These are phyloP conservation scores for Antrodiella citrinella DNA, from an alignment of 768 basidiomycete genomes.

Conservation along the genomic window DNA sequence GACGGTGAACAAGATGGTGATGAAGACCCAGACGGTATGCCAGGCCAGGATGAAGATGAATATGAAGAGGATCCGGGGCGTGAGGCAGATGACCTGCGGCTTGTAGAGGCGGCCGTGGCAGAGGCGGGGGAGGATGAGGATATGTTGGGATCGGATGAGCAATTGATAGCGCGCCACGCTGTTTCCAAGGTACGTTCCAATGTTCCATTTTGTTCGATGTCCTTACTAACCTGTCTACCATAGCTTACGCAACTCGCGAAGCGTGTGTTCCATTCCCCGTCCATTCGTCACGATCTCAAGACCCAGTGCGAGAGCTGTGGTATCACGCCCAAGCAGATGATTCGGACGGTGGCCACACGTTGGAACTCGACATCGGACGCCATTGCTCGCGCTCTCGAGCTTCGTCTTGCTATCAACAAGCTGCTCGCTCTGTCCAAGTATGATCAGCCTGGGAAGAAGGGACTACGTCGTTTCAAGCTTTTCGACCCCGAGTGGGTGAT, in stretches of 20 bases:
- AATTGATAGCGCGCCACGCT: too few species aligned
- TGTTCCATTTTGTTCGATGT: too few species aligned
- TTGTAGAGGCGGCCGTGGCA: background rate
- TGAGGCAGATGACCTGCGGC: constrained; percentile 5
- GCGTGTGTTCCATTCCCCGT: constrained; percentile 8
- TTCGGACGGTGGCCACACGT: constrained; percentile 11
- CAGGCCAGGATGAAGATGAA: too few species aligned
- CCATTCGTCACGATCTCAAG: constrained; percentile 14
- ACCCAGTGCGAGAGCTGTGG: background rate
- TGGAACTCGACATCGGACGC: constrained; percentile 21
- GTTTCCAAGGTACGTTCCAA: too few species aligned
- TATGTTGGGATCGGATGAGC: constrained; percentile 10
- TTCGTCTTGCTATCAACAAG: constrained; percentile 11
- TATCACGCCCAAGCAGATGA: constrained; percentile 4
- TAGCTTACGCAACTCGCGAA: too few species aligned
- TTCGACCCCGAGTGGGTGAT: constrained; percentile 17
- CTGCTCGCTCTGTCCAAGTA: constrained; percentile 13
- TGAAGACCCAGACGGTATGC: too few species aligned
- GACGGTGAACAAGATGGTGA: too few species aligned
- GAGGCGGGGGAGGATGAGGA: constrained; percentile 4
- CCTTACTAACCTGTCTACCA: too few species aligned
- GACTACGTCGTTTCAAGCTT: constrained; percentile 12
- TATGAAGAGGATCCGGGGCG: constrained; percentile 9
- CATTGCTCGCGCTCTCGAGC: constrained; percentile 12
- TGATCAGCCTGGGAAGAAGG: constrained; percentile 13